phyloP scores from a whole-genome alignment of 2,329 filamentous ascomycete genomes.

The Phialophora verrucosa region DNA sequence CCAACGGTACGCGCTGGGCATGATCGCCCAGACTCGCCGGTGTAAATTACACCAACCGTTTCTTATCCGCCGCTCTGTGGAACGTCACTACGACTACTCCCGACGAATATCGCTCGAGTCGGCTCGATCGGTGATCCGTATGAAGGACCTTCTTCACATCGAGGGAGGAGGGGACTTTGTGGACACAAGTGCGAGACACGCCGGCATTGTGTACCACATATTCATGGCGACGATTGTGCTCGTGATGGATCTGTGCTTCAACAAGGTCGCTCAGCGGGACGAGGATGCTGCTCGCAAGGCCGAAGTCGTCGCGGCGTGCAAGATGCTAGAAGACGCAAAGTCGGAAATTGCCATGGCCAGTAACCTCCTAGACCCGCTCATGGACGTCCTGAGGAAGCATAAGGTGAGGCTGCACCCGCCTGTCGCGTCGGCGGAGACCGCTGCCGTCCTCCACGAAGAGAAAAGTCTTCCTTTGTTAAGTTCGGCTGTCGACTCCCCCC shows the following conservation, averaged over 20 bases:
- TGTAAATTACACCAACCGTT: constrained; percentile 50
- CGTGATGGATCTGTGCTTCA: constrained; percentile 48
- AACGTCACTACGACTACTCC: constrained; percentile 48
- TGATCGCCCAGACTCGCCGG: constrained; percentile 45
- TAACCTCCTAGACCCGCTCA: constrained; percentile 48
- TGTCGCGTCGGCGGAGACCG: not conserved
- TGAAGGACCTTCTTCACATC: constrained; percentile 46
- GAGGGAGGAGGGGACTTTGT: constrained; percentile 39
- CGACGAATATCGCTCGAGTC: constrained; percentile 47
- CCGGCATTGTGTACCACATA: constrained; percentile 46
- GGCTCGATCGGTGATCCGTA: constrained; percentile 47
- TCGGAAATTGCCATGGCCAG: constrained; percentile 43
- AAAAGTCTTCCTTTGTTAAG: not conserved
- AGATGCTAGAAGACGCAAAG: constrained; percentile 47
- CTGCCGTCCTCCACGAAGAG: not conserved
- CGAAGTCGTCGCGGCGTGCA: constrained; percentile 48
- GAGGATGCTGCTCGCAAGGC: constrained; percentile 45
- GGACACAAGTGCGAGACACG: constrained; percentile 36
- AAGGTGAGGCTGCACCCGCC: constrained; percentile 29
- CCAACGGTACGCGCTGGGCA: constrained; percentile 47
- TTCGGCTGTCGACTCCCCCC: not conserved
- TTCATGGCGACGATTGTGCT: constrained; percentile 49
- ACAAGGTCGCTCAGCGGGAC: constrained; percentile 42
- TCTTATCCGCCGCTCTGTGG: constrained; percentile 47
- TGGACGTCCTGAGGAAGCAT: constrained; percentile 45